Conservation (phyloP, 2,329 filamentous ascomycete species). For the Hymenoscyphus salicellus region DNA sequence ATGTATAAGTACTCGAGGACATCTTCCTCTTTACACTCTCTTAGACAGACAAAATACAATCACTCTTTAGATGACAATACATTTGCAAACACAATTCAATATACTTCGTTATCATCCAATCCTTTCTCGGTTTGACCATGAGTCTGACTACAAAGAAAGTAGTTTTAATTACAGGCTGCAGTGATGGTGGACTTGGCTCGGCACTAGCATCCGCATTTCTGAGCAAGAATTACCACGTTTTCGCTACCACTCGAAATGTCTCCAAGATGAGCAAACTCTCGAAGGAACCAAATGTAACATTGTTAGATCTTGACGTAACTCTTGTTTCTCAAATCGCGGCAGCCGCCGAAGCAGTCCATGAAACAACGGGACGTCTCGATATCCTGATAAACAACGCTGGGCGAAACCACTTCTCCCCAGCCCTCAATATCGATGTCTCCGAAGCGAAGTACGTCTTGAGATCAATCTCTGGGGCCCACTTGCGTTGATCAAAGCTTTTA, state of each 20-base stretch:
- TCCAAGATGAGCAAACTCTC: conserved; percentile 32
- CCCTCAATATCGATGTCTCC: conserved; percentile 33
- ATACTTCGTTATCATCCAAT: background rate
- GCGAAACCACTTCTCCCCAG: conserved; percentile 24
- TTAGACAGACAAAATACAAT: too few relatives aligned
- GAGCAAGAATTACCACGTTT: conserved; percentile 36
- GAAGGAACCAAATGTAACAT: conserved; percentile 29
- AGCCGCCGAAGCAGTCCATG: conserved; percentile 34
- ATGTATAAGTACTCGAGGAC: too few relatives aligned
- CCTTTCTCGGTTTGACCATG: background rate
- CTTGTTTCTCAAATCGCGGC: conserved; percentile 36
- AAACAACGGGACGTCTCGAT: conserved; percentile 40
- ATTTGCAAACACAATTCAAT: too few relatives aligned
- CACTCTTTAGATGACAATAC: too few relatives aligned
- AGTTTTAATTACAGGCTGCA: conserved; percentile 40
- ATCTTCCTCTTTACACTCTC: too few relatives aligned
- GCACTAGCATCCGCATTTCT: conserved; percentile 40
- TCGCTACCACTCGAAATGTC: conserved; percentile 39
- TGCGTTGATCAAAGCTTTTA: conserved; percentile 32
- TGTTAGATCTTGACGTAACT: conserved; percentile 40
- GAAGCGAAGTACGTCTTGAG: conserved; percentile 31
- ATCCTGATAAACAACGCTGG: conserved; percentile 45
- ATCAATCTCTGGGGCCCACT: conserved; percentile 34
- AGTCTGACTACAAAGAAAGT: conserved; percentile 6
- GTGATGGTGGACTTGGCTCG: conserved; percentile 39